Conservation (phyloP, 2,329 filamentous ascomycete species). For the Periconia macrospinosa region DNA sequence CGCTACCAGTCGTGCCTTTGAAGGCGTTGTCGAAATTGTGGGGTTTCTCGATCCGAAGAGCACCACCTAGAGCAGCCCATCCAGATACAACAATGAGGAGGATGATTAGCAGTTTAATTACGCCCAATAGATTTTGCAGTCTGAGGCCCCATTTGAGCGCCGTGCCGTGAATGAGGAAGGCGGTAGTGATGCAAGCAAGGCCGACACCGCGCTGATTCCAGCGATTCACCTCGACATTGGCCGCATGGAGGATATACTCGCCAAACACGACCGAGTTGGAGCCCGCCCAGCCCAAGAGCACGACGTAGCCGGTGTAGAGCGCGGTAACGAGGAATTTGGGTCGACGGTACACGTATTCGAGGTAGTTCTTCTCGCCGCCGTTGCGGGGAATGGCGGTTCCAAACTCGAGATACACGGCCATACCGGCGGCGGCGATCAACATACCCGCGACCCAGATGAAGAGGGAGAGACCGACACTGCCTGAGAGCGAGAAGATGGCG, state of each 20-base stretch:
- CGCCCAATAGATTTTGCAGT: conserved; percentile 66
- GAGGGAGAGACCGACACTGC: conserved; percentile 64
- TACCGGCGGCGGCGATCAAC: conserved; percentile 63
- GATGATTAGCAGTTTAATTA: conserved; percentile 68
- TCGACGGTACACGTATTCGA: conserved; percentile 64
- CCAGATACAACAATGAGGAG: conserved; percentile 67
- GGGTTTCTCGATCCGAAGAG: conserved; percentile 62
- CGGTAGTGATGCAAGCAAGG: conserved; percentile 66
- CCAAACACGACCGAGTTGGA: conserved; percentile 71
- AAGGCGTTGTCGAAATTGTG: conserved; percentile 67
- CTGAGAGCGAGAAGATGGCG: conserved; percentile 59
- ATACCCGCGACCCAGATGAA: conserved; percentile 66
- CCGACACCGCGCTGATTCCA: conserved; percentile 71
- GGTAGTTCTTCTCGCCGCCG: conserved; percentile 69
- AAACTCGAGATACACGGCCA: conserved; percentile 68
- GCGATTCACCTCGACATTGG: conserved; percentile 61
- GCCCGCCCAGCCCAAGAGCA: conserved; percentile 65
- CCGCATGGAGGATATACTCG: conserved; percentile 69
- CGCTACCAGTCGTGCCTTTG: conserved; percentile 65
- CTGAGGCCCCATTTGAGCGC: conserved; percentile 68
- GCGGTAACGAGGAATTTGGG: conserved; percentile 64
- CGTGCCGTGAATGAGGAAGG: conserved; percentile 67
- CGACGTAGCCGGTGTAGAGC: conserved; percentile 62
- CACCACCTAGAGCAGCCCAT: conserved; percentile 63
- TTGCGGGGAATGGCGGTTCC: conserved; percentile 67